Evolutionary conservation across 163 green algal genomes (phyloP), one percentile per base, ranked within the genome.

Genomic region (Chlamydomonas reinhardtii): DNA sequence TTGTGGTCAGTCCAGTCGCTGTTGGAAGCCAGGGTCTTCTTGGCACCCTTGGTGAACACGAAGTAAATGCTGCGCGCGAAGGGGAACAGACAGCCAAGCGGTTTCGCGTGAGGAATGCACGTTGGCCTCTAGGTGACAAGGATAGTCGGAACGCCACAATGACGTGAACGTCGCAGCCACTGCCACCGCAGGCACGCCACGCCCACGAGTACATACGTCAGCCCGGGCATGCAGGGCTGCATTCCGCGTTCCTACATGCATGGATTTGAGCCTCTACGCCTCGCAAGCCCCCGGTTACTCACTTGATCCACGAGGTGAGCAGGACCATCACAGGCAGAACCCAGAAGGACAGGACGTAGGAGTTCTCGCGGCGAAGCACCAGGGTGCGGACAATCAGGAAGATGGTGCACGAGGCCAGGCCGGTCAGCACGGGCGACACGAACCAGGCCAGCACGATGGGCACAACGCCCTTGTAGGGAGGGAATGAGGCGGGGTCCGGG

Each of bases 391-490:
- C 65, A 0, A 88, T 0, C 12, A 91, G 62, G 75, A 95, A 94
- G 56, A 95, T 76, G 70, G 91, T 52, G 17, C 80, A 68, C 4
- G 91, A 81, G 20, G 88, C 71, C 2, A 91, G 24, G 37, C 83
- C 76, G 14, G 92, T 89, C 29, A 93, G 82, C 43, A 96, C 48
- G 52, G 78, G 80, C 35, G 80, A 86, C 32, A 86, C 80, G 56
- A 86, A 86, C 66, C 80, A 86, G 2, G 80, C 65, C 27, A 86
- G 70, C 25, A 79, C 64, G 80, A 79, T 86, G 25, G 70, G 80
- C 34, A 90, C 78, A 2, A 95, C 84, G 31, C 91, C 93, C 76
- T 92, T 94, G 89, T 94, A 91, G 25, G 92, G 94, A 1, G 93
- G 94, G 88, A 95, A 95, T 69, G 83, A 73, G 25, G 39, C 31